Percentiles rank a stretch among this genome's conserved stretches.
Conservation (phyloP, 768 basidiomycete species). For the Leccinum boreale region DNA sequence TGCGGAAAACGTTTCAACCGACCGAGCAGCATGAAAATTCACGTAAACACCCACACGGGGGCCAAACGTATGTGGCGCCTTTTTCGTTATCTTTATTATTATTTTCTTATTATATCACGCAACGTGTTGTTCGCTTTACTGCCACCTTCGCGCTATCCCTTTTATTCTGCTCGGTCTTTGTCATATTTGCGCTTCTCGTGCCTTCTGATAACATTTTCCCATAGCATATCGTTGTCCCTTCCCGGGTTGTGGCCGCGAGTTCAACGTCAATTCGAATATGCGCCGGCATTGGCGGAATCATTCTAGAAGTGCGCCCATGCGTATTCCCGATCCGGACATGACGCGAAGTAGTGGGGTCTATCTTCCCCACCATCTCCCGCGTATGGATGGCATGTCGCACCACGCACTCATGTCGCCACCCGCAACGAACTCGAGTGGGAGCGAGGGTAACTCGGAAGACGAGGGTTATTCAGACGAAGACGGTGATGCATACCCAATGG, state of each 20-base stretch:
- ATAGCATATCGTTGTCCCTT: conserved; percentile 72
- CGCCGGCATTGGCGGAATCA: conserved; percentile 76
- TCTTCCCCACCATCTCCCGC: conserved; percentile 4
- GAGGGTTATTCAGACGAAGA: conserved; percentile 28
- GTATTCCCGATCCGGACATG: conserved; percentile 22
- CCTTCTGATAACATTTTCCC: conserved; percentile 14
- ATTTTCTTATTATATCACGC: conserved; percentile 10
- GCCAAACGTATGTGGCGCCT: conserved; percentile 33
- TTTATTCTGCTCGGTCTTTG: conserved; percentile 5
- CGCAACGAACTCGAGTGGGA: conserved; percentile 28
- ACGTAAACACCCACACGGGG: conserved; percentile 41
- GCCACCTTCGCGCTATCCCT: conserved; percentile 8
- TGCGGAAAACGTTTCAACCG: conserved; percentile 42
- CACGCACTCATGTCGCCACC: conserved; percentile 28
- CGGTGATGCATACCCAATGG: conserved; percentile 20
- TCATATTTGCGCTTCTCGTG: background rate
- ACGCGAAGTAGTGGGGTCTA: conserved; percentile 6
- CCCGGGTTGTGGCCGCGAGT: conserved; percentile 71
- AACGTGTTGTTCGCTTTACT: conserved; percentile 22
- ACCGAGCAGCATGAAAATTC: conserved; percentile 41
- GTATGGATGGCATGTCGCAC: conserved; percentile 7
- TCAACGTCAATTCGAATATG: conserved; percentile 87
- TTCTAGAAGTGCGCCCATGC: conserved; percentile 25
- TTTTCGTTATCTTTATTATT: conserved; percentile 1
- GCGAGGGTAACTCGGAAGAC: conserved; percentile 29